Conservation (phyloP, 2,329 filamentous ascomycete genomes). For the Rachicladosporium sp. region DNA sequence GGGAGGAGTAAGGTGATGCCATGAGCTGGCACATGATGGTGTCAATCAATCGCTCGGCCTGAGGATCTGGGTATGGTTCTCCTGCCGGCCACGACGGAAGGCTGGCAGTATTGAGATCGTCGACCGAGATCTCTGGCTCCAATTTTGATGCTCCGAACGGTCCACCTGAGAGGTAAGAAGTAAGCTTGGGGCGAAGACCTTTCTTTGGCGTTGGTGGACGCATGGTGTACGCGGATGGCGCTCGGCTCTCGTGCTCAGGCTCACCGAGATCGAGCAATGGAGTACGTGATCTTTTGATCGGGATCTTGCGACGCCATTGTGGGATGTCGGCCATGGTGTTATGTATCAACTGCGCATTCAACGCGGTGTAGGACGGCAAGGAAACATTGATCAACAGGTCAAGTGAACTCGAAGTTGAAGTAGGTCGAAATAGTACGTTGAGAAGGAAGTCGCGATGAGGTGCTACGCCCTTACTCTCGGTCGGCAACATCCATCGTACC, state of each 20-base stretch:
- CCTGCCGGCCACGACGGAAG: conserved; percentile 17
- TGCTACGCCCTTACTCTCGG: no score
- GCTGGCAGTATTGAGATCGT: conserved; percentile 9
- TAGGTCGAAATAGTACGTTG: no score
- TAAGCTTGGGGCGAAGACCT: conserved; percentile 27
- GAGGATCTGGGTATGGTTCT: conserved; percentile 16
- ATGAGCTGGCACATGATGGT: conserved; percentile 21
- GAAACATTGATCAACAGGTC: no score
- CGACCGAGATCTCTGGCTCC: conserved; percentile 10
- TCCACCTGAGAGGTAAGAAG: conserved; percentile 26
- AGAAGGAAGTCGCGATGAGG: no score
- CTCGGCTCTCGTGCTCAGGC: conserved; percentile 11
- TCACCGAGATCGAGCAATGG: conserved; percentile 21
- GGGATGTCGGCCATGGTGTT: conserved; percentile 22
- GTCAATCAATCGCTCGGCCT: conserved; percentile 18
- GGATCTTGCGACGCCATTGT: conserved; percentile 25
- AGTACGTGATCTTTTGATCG: conserved; percentile 19
- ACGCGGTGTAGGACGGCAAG: no score
- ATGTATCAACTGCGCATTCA: neutral
- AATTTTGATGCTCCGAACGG: conserved; percentile 6
- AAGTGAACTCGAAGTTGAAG: no score
- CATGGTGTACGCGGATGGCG: neutral
- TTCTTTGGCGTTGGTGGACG: conserved; percentile 20
- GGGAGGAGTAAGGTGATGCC: conserved; percentile 15
- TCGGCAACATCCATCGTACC: no score